These are phyloP conservation scores for Cyclotella atomus DNA, from an alignment of 108 stramenopile species.

Conservation along the genomic window DNA sequence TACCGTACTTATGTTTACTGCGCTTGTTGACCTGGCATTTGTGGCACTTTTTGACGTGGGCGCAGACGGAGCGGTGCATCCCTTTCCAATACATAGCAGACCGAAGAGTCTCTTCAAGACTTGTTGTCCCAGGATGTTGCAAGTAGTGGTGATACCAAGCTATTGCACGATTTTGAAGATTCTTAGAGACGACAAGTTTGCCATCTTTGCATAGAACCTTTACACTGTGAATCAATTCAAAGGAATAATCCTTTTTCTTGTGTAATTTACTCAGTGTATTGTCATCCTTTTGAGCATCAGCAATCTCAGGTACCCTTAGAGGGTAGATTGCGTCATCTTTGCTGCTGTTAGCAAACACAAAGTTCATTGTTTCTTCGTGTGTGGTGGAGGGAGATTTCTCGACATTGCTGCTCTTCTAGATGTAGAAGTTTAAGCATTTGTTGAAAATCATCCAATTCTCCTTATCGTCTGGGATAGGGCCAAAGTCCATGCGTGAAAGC, in stretches of 20 bases:
- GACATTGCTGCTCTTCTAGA: not conserved
- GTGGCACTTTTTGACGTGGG: conserved; percentile 26
- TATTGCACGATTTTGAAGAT: conserved; percentile 8
- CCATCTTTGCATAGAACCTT: conserved; percentile 13
- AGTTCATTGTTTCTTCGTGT: not conserved
- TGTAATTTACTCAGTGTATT: not conserved
- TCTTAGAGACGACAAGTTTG: not conserved
- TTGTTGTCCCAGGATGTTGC: conserved; percentile 23
- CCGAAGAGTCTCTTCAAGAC: conserved; percentile 21
- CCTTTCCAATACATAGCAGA: conserved; percentile 34
- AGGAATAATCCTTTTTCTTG: not conserved
- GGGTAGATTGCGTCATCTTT: conserved; percentile 17
- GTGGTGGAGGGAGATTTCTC: not conserved
- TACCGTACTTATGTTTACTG: conserved; percentile 29
- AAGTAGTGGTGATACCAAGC: conserved; percentile 36
- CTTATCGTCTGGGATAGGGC: not conserved
- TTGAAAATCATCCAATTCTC: conserved; percentile 7
- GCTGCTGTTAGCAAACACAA: conserved; percentile 6
- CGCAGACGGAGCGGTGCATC: conserved; percentile 14
- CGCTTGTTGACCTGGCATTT: conserved; percentile 34
- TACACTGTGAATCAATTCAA: not conserved
- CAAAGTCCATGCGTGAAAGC: conserved; percentile 6
- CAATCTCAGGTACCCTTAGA: conserved; percentile 3
- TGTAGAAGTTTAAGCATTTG: conserved; percentile 3
- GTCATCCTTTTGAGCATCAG: conserved; percentile 3